These are phyloP conservation scores for Hordeum pubiflorum DNA, from an alignment of 202 grass and related monocot species.

Conservation along the genomic window DNA sequence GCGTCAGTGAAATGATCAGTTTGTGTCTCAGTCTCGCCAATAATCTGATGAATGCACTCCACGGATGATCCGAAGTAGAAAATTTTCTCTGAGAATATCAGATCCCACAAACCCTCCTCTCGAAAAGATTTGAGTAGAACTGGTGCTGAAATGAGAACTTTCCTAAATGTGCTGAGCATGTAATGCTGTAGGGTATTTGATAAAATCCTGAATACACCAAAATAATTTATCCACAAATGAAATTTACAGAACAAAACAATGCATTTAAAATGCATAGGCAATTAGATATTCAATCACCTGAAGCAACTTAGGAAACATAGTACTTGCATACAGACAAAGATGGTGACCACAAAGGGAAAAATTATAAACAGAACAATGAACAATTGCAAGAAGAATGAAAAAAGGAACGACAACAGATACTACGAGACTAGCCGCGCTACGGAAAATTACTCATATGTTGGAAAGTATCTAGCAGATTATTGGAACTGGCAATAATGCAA, in stretches of 20 bases:
- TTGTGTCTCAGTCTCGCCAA: not conserved
- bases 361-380: conserved; percentile 8
- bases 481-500: not conserved
- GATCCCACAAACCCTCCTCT: conserved; percentile 80
- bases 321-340: conserved; percentile 6
- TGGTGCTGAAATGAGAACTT: conserved; percentile 89
- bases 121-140: conserved; percentile 75
- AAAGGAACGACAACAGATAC: not conserved
- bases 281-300: not conserved
- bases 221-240: conserved; percentile 8
- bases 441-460: conserved; percentile 5
- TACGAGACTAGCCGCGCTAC: not conserved
- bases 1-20: conserved; percentile 30
- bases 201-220: conserved; percentile 62
- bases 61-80: conserved; percentile 73
- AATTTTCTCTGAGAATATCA: conserved; percentile 93
- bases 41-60: conserved; percentile 34
- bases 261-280: not conserved
- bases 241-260: conserved; percentile 18
- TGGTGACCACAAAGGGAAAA: not conserved
- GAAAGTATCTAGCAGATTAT: conserved; percentile 10
- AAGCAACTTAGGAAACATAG: not conserved
- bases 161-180: conserved; percentile 81
- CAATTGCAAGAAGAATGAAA: not conserved
- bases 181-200: conserved; percentile 83